phyloP scores from a whole-genome alignment of 345 rosid species.

The Citrus medica region DNA sequence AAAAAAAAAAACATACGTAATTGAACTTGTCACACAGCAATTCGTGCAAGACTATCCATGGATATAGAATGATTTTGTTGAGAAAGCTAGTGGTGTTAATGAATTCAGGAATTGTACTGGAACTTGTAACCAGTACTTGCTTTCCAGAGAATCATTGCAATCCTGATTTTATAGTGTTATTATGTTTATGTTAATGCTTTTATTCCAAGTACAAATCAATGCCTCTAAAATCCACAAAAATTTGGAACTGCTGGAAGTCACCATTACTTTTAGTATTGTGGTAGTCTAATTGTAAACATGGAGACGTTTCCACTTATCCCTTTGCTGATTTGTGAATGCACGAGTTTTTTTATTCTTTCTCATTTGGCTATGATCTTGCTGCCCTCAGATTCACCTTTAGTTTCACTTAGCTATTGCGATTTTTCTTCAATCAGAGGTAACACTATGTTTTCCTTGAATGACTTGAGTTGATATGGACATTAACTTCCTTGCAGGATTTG shows the following conservation, averaged over 20 bases:
- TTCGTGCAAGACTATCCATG: too few species aligned
- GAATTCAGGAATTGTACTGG: not conserved
- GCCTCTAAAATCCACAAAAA: not conserved
- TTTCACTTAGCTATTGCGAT: not conserved
- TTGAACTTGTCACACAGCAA: not conserved
- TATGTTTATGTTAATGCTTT: not conserved
- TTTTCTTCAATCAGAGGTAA: not conserved
- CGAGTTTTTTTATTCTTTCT: not conserved
- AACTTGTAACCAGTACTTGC: not conserved
- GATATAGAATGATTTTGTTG: not conserved
- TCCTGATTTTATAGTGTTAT: not conserved
- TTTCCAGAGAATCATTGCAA: not conserved
- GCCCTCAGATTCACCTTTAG: not conserved
- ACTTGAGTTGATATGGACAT: not conserved
- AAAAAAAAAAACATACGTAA: too few species aligned
- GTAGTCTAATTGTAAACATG: not conserved
- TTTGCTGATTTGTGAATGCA: not conserved
- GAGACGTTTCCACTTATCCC: not conserved
- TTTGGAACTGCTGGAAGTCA: not conserved
- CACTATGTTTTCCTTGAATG: not conserved
- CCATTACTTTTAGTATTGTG: not conserved
- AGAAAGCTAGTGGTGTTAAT: not conserved
- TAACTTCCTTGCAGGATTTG: conserved; percentile 53
- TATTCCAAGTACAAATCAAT: not conserved
- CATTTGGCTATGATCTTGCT: not conserved